These are phyloP conservation scores for Gracilaria caudata DNA, from an alignment of 23 red algal genomes.

Conservation along the genomic window DNA sequence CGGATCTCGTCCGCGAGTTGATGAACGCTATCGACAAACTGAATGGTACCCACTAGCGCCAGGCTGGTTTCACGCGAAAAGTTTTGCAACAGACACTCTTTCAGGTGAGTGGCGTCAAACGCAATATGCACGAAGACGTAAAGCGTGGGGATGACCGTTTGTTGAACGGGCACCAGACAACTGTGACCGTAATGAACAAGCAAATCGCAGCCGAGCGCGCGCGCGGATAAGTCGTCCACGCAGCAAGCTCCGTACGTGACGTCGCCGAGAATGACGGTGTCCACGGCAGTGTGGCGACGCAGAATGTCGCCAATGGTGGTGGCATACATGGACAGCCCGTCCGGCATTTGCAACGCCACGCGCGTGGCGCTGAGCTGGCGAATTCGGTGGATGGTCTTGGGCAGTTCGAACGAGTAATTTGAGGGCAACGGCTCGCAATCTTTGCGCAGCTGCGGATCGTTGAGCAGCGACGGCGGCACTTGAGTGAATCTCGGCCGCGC, in stretches of 20 bases:
- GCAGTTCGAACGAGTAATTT: slow-evolving; percentile 84
- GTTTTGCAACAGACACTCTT: slow-evolving; percentile 55
- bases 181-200: slow-evolving; percentile 98
- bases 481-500: slow-evolving; percentile 4
- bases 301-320: slow-evolving; percentile 83
- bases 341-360: slow-evolving; percentile 96
- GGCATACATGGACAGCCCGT: slow-evolving; percentile 91
- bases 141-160: slow-evolving; percentile 68
- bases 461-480: slow-evolving; percentile 58
- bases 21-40: slow-evolving; percentile 90
- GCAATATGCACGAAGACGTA: slow-evolving; percentile 96
- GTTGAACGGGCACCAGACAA: slow-evolving; percentile 89
- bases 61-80: slow-evolving; percentile 59
- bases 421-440: slow-evolving; percentile 59
- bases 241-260: slow-evolving; percentile 99
- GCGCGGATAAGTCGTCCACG: slow-evolving; percentile 92
- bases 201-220: slow-evolving; percentile 75
- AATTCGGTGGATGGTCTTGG: slow-evolving; percentile 88
- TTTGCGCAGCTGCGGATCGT: slow-evolving; percentile 33
- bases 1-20: slow-evolving; percentile 31
- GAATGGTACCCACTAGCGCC: slow-evolving; percentile 86
- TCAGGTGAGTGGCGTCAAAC: slow-evolving; percentile 80
- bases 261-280: slow-evolving; percentile 81
- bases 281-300: slow-evolving; percentile 21
- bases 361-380: slow-evolving; percentile 51